A percentile compares a stretch with the other conserved stretches of the same genome.
Conservation (phyloP, 1,139 yeast genomes). For the Yamadazyma blattariae region DNA sequence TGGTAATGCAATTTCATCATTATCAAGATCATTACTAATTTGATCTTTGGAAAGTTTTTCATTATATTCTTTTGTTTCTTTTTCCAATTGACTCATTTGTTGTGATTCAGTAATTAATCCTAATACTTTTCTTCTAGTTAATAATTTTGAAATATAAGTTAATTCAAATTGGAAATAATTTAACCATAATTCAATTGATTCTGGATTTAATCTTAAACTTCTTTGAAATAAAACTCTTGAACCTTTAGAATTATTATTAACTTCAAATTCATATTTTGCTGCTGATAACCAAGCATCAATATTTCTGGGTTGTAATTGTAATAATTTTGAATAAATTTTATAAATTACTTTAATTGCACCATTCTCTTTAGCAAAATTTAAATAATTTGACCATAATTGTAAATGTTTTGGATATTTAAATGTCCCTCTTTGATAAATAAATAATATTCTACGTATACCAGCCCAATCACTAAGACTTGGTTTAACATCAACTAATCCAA, state of each 20-base stretch:
- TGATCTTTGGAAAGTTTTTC: slow-evolving; percentile 26
- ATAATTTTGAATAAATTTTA: slow-evolving; percentile 71
- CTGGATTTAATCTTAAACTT: slow-evolving; percentile 80
- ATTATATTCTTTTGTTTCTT: slow-evolving; percentile 28
- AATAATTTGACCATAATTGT: slow-evolving; percentile 74
- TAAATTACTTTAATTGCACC: slow-evolving; percentile 82
- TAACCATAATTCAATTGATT: slow-evolving; percentile 71
- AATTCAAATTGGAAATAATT: slow-evolving; percentile 88
- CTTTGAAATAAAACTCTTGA: slow-evolving; percentile 85
- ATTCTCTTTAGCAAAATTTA: slow-evolving; percentile 68
- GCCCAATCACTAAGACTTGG: slow-evolving; percentile 85
- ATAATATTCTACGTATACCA: slow-evolving; percentile 75
- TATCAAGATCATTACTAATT: slow-evolving; percentile 25
- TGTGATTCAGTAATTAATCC: slow-evolving; percentile 74
- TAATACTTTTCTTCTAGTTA: slow-evolving; percentile 79
- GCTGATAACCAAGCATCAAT: slow-evolving; percentile 92
- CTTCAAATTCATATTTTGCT: slow-evolving; percentile 90
- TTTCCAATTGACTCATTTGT: slow-evolving; percentile 59
- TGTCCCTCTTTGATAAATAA: slow-evolving; percentile 81
- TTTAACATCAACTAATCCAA: slow-evolving; percentile 46
- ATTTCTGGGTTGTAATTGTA: slow-evolving; percentile 89
- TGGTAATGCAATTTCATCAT: slow-evolving; percentile 45
- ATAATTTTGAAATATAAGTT: slow-evolving; percentile 75
- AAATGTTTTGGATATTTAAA: slow-evolving; percentile 76
- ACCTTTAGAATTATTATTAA: slow-evolving; percentile 83